These are phyloP conservation scores for Hypoxylon sp. DNA, from an alignment of 2,329 filamentous ascomycete species.

Conservation along the genomic window DNA sequence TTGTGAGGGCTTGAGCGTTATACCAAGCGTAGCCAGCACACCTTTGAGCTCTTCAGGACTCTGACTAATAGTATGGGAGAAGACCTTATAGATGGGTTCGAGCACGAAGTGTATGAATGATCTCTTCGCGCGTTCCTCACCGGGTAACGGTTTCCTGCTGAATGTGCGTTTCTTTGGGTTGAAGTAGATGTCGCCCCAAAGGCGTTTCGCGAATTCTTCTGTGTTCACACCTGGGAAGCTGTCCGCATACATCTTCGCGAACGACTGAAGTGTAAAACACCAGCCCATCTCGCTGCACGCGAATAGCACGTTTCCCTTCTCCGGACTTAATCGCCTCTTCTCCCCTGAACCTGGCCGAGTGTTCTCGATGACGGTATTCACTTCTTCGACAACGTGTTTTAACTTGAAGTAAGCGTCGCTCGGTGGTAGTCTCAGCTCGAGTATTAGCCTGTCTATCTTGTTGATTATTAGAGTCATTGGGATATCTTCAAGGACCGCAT, in stretches of 20 bases:
- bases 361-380: slow-evolving; percentile 95
- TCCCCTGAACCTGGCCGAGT: slow-evolving; percentile 86
- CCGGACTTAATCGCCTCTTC: slow-evolving; percentile 86
- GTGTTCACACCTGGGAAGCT: slow-evolving; percentile 86
- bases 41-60: slow-evolving; percentile 86
- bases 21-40: slow-evolving; percentile 84
- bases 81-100: slow-evolving; percentile 98
- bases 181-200: slow-evolving; percentile 98
- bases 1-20: slow-evolving; percentile 90
- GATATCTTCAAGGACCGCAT: slow-evolving; percentile 90
- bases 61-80: slow-evolving; percentile 93
- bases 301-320: slow-evolving; percentile 98
- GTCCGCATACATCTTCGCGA: slow-evolving; percentile 96
- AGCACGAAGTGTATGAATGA: slow-evolving; percentile 96
- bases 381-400: slow-evolving; percentile 98
- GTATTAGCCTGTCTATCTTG: slow-evolving; percentile 95
- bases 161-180: slow-evolving; percentile 93
- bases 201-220: slow-evolving; percentile 83
- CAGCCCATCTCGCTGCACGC: slow-evolving; percentile 94
- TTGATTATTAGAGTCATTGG: slow-evolving; percentile 93
- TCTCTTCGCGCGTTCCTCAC: slow-evolving; percentile 84
- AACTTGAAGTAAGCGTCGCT: slow-evolving; percentile 99
- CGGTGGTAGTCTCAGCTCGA: slow-evolving; percentile 94
- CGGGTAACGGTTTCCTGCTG: slow-evolving; percentile 78
- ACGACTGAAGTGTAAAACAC: slow-evolving; percentile 95